These are phyloP conservation scores for Saccharomyces hybrid DNA, from an alignment of 1,139 yeast species.

Conservation along the genomic window DNA sequence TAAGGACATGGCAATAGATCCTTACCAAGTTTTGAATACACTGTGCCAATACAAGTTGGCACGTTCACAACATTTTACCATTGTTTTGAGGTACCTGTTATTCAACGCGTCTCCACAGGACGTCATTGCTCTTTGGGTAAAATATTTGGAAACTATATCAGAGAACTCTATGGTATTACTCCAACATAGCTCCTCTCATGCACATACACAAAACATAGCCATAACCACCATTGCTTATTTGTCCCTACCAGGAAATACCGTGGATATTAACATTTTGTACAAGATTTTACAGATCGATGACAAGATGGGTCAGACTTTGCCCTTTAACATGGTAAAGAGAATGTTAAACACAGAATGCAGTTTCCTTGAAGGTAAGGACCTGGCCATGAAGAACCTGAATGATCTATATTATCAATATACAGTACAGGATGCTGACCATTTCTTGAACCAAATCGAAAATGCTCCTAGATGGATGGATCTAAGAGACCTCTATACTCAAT, in stretches of 20 bases:
- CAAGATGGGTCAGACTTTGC: slow-evolving; percentile 9
- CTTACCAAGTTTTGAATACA: slow-evolving; percentile 23
- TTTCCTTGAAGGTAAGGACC: slow-evolving; percentile 3
- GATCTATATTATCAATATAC: not conserved
- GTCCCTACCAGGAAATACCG: slow-evolving; percentile 15
- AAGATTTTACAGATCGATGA: slow-evolving; percentile 18
- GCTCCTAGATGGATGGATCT: not conserved
- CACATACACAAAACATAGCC: slow-evolving; percentile 11
- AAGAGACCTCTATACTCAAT: not conserved
- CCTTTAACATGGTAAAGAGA: slow-evolving; percentile 10
- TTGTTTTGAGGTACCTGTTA: slow-evolving; percentile 20
- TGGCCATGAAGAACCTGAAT: slow-evolving; percentile 2
- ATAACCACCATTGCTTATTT: slow-evolving; percentile 22
- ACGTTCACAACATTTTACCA: slow-evolving; percentile 23
- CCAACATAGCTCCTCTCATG: not conserved
- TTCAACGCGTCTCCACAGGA: slow-evolving; percentile 18
- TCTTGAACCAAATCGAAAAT: not conserved
- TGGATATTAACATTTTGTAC: slow-evolving; percentile 15
- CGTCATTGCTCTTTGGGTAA: slow-evolving; percentile 28
- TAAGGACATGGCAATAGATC: slow-evolving; percentile 14
- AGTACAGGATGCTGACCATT: not conserved
- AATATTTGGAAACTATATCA: slow-evolving; percentile 17
- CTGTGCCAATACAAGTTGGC: slow-evolving; percentile 22
- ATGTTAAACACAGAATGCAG: slow-evolving; percentile 3
- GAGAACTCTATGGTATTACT: not conserved